Evolutionary conservation across 148 eudicot genomes (phyloP), one percentile per base, ranked within the genome.

Genomic region (Linanthus parryae): DNA sequence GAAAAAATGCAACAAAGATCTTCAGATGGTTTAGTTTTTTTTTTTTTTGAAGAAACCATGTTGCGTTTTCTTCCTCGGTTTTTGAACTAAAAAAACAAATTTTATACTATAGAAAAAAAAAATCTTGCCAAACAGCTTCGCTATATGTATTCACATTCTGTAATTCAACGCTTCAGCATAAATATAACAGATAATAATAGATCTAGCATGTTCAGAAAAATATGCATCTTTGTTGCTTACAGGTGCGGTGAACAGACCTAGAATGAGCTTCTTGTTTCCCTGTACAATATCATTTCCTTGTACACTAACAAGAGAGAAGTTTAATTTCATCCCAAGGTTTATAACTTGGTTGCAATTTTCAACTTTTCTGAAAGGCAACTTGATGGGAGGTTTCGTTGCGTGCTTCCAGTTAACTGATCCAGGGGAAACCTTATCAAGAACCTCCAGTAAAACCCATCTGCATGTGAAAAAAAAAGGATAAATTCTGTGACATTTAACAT

Each of bases 271-370:
- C 67, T 86, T 86, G 58, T 80, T 82, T 65, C 95, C 95, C 62
- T 86, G 95, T 33, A 86, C 95, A 47, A 86, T 82, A 70, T 83
- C 95, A 60, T 86, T 86, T 62, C 95, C 95, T 65, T 89, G 86
- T 70, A 86, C 70, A 54, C 82, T 86, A 17, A 86, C 95, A 48
- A 86, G 72, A 50, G 95, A 83, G 71, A 86, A 86, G 74, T 75
- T 86, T 71, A 86, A 65, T 40, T 82, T 84, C 69, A 82, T 86
- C 56, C 95, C 95, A 24, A 86, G 68, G 66, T 80, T 86, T 54
- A 86, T 68, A n/a, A 76, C 95, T 83, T 83, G 95, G 72, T 86
- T 86, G 67, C 95, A 86, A 62, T 86, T 86, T 65, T 86, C 95
- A 27, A 86, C 91, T 77, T 86, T 86, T 61, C 78, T 75, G 79